Base-by-base conservation (phyloP, 2,329 filamentous ascomycete genomes). In the Hypoxylon sp. region DNA sequence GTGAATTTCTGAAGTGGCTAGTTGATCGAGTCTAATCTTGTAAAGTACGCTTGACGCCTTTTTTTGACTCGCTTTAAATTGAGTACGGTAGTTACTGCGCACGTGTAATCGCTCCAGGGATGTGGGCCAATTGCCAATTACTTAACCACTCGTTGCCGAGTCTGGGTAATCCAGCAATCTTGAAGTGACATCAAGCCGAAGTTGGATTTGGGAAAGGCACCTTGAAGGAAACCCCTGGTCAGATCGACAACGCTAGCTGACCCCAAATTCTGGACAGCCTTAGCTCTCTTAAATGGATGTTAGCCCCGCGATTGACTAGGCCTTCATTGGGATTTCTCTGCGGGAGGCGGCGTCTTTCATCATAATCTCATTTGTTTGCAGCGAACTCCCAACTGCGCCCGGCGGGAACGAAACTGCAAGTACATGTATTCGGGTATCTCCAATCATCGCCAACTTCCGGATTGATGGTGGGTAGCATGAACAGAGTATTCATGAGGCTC, bases 191-290 rank as follows among this genome's bases (percentile, higher is more conserved):
- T 26, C 31, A n/a, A 47, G 31, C 48, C 48, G 53, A 52, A 51
- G 35, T 62, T 62, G 26, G 35, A 26, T 33, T 60, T 50, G 22
- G 17, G 47, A 58, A 58, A 35, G 51, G 55, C 39, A 47, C 53
- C 44, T 19, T 31, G 33, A 65, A 48, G 39, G 22, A 55, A 48
- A 48, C 59, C 68, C 67, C 67, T 31, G 37, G 64, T 68, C 39
- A 63, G 61, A 68, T 70, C 68, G 53, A 22, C 67, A 51, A 37
- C 60, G 59, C 62, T 70, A 65, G 58, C 60, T 58, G 53, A 63
- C 53, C 64, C 57, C 56, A 51, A 67, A 47, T 52, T 55, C 50
- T 60, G 51, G 54, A 37, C 35, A 35, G 31, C 24, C 19, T 52
- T 50, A 47, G 52, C 10, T 26, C 39, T 47, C 19, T 51, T 37